Evolutionary conservation across 2,329 filamentous ascomycete species (phyloP).

Genomic region (Lachnellula suecica): DNA sequence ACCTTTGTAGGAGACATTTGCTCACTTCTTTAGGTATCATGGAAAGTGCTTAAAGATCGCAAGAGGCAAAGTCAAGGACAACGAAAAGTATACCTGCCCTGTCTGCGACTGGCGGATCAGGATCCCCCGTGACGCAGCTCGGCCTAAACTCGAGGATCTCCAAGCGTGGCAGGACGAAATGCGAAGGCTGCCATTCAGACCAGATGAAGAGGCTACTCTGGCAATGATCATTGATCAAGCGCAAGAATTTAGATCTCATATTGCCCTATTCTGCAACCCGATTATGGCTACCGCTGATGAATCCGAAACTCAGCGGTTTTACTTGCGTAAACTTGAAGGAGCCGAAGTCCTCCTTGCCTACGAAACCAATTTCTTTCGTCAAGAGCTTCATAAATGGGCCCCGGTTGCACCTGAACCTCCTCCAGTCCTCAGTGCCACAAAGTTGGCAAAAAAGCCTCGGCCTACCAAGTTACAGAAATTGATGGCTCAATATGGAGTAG

Average conservation of each 20-base stretch:
- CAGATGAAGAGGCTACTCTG: conserved; percentile 87
- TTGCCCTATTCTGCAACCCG: conserved; percentile 78
- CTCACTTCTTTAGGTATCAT: conserved; percentile 69
- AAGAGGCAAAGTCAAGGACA: conserved; percentile 94
- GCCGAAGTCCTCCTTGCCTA: conserved; percentile 88
- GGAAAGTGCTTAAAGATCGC: conserved; percentile 98
- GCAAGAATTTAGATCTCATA: conserved; percentile 78
- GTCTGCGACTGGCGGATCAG: conserved; percentile 97
- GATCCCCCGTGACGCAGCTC: conserved; percentile 92
- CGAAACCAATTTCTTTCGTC: conserved; percentile 97
- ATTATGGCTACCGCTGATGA: conserved; percentile 81
- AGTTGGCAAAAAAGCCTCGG: conserved; percentile 91
- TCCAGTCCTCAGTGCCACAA: conserved; percentile 80
- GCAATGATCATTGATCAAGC: conserved; percentile 85
- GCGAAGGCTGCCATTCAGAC: conserved; percentile 80
- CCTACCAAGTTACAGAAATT: conserved; percentile 97
- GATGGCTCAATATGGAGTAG: conserved; percentile 82
- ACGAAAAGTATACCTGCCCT: conserved; percentile 96
- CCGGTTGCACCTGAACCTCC: conserved; percentile 85
- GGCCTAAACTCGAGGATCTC: conserved; percentile 91
- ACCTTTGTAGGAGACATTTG: background rate
- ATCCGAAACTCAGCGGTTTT: conserved; percentile 87
- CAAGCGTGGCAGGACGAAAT: conserved; percentile 84
- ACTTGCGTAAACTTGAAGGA: conserved; percentile 93
- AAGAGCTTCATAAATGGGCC: conserved; percentile 92